Base-by-base conservation (phyloP, 805 yeast genomes). In the Myxozyma vanderwaltii region DNA sequence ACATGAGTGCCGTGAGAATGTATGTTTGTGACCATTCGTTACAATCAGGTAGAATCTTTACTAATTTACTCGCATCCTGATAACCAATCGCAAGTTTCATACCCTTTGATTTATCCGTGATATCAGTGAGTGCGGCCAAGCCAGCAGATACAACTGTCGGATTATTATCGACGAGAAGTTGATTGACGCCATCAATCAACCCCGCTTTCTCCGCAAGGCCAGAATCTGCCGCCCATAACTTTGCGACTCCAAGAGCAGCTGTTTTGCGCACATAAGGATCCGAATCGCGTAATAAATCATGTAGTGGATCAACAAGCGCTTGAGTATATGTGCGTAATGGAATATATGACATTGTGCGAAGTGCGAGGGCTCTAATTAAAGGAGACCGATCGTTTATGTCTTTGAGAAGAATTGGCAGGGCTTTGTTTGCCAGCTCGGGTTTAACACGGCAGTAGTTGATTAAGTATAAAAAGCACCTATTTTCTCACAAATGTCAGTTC, bases 1-100 rank as follows among this genome's bases (percentile, higher is more conserved):
- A 74, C 78, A 84, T 78, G 41, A 91, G 70, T 0, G 91, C 80
- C 56, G 83, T 82, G 55, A 92, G 73, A 15, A 90, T 77, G 45
- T 84, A 80, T 0, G 83, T 77, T 69, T 86, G 95, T 48, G 84
- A 80, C 96, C 96, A 91, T 72, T 81, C 81, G 31, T 76, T 71
- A 67, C 80, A 79, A 71, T 70, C 76, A 23, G 71, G 65, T 29
- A 82, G 64, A 13, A 74, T 70, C 31, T 74, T 71, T 0, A 80
- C 75, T 0, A 84, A 70, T 17, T 74, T 73, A 31, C 74, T 48
- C 0, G 83, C 83, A 56, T 81, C 81, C 0, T 67, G 65, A 41
- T 76, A 76, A 66, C 82, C 86, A 24, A 88, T 78, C 3, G 81
- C 75, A 51, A 89, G 71, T 38, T 79, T 76, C 65, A 87, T 72